These are phyloP conservation scores for Schizochytrium sp. DNA, from an alignment of 108 stramenopile genomes.

Conservation along the genomic window DNA sequence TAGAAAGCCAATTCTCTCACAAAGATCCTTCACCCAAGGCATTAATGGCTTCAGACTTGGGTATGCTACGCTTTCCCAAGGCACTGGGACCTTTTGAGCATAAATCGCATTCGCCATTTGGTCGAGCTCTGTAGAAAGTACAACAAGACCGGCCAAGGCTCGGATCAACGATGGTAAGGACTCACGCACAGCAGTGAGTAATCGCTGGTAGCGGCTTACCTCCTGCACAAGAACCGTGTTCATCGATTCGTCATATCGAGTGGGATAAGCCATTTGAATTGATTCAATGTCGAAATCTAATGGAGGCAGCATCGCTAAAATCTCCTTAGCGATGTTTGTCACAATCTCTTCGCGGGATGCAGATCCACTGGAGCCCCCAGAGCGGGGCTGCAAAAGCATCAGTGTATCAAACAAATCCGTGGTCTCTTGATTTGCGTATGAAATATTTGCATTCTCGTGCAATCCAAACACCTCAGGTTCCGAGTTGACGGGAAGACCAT, in stretches of 20 bases:
- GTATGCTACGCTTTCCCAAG: conserved; percentile 74
- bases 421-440: conserved; percentile 78
- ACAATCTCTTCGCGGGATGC: conserved; percentile 75
- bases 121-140: conserved; percentile 77
- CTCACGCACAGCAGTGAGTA: conserved; percentile 69
- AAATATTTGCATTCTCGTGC: conserved; percentile 81
- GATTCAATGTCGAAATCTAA: conserved; percentile 71
- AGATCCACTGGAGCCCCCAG: conserved; percentile 65
- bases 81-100: conserved; percentile 73
- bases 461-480: conserved; percentile 83
- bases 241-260: conserved; percentile 78
- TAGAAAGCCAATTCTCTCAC: conserved; percentile 73
- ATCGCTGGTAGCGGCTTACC: conserved; percentile 76
- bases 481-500: conserved; percentile 76
- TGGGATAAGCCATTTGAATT: conserved; percentile 76
- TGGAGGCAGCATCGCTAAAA: conserved; percentile 70
- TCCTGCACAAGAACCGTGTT: conserved; percentile 82
- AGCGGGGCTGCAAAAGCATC: conserved; percentile 73
- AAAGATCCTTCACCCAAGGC: conserved; percentile 76
- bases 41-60: conserved; percentile 78
- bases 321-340: conserved; percentile 69
- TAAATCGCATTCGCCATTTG: conserved; percentile 74
- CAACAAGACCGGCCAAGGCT: conserved; percentile 79
- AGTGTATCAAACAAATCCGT: conserved; percentile 76
- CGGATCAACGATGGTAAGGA: conserved; percentile 72